A percentile compares a stretch with the other conserved stretches of the same genome.
phyloP scores from a whole-genome alignment of 2,329 filamentous ascomycete species.

The Neonectria neomacrospora region DNA sequence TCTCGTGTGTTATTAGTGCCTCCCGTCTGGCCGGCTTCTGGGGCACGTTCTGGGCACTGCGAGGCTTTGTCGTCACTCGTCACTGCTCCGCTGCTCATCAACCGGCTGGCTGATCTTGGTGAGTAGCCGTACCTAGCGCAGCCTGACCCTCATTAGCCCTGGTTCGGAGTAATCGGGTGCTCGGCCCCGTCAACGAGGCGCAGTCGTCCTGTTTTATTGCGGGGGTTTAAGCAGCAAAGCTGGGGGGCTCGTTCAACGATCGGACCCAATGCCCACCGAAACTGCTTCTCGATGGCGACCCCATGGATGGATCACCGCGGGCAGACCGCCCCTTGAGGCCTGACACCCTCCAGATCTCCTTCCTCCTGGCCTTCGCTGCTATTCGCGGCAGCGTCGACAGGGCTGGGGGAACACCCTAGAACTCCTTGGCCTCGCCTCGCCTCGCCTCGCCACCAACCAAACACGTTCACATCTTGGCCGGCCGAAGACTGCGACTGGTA shows the following conservation, averaged over 20 bases:
- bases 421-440: conserved; percentile 13
- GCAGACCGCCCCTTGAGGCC: conserved; percentile 12
- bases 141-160: conserved; percentile 1
- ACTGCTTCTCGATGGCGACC: not conserved
- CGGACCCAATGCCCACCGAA: conserved; percentile 11
- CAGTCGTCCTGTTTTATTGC: conserved; percentile 13
- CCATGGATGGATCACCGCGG: not conserved
- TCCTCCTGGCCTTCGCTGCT: conserved; percentile 20
- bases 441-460: not conserved
- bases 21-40: not conserved
- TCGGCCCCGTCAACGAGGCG: conserved; percentile 1
- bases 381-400: conserved; percentile 30
- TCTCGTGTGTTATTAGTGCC: conserved; percentile 35
- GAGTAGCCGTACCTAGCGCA: not conserved
- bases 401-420: conserved; percentile 16
- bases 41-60: conserved; percentile 4
- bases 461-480: conserved; percentile 5
- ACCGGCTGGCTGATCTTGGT: not conserved
- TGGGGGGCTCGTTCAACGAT: conserved; percentile 13
- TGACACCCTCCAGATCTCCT: conserved; percentile 17
- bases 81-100: conserved; percentile 10
- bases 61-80: conserved; percentile 20
- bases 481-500: not conserved
- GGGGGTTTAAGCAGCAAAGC: conserved; percentile 10
- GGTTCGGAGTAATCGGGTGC: not conserved